Evolutionary conservation across 768 basidiomycete species (phyloP).

Genomic region (Candolleomyces aberdarensis): DNA sequence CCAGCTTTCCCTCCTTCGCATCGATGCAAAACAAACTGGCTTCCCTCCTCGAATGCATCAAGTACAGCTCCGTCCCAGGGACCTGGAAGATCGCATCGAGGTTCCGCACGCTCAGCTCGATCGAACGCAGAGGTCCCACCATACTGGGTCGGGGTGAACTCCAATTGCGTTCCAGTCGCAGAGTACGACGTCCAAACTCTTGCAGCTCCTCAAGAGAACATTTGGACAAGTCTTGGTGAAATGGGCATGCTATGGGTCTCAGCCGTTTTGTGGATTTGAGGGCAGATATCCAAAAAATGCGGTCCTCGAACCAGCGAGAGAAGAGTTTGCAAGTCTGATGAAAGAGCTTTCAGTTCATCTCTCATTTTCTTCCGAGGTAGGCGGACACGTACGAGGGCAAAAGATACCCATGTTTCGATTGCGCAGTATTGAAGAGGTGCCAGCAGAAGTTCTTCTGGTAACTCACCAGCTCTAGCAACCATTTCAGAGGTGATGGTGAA

Average conservation of each 20-base stretch:
- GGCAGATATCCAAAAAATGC: constrained; percentile 26
- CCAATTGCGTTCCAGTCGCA: constrained; percentile 30
- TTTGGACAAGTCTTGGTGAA: constrained; percentile 20
- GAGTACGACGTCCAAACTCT: constrained; percentile 21
- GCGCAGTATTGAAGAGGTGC: constrained; percentile 16
- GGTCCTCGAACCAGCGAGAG: constrained; percentile 18
- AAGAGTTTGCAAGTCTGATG: constrained; percentile 19
- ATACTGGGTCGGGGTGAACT: constrained; percentile 13
- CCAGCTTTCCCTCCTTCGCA: constrained; percentile 10
- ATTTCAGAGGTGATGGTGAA: neutral
- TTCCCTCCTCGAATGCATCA: constrained; percentile 19
- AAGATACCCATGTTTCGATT: constrained; percentile 20
- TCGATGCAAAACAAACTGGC: constrained; percentile 18
- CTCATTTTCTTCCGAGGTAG: neutral
- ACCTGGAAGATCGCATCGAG: constrained; percentile 26
- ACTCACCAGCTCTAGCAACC: neutral
- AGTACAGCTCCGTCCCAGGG: constrained; percentile 23
- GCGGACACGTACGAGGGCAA: constrained; percentile 16
- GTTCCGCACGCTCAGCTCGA: constrained; percentile 9
- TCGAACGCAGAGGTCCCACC: constrained; percentile 15
- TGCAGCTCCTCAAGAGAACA: constrained; percentile 19
- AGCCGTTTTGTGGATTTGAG: constrained; percentile 17
- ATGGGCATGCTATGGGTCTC: constrained; percentile 27
- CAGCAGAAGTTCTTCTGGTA: constrained; percentile 23
- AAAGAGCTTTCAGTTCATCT: neutral